Base-by-base conservation (phyloP, 768 basidiomycete species). In the Amanita rimosa region DNA sequence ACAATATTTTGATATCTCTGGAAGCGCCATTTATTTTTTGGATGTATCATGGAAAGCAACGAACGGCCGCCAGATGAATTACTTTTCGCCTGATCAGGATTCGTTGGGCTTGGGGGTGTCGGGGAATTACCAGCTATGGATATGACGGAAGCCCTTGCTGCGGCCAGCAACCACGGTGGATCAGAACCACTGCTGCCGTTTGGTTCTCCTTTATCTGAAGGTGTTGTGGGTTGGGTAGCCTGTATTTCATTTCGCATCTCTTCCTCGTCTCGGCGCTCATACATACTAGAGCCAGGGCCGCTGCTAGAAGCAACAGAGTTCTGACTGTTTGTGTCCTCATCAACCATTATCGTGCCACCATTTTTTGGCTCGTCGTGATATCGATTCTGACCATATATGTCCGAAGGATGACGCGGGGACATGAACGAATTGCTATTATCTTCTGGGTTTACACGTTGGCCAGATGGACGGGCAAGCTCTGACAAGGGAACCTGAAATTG, bases 401-500 rank as follows among this genome's bases (percentile, higher is more conserved):
- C 29, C 24, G 19, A 38, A 21, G 46, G 36, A 16, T 19, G 44
- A 22, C 19, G 19, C 14, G 21, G 38, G 6, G 44, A 37, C 24
- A 48, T 33, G 17, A 42, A 52, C 36, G 41, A 45, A 21, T 14
- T 10, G 10, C 31, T 16, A 13, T 45, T 53, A 29, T 41, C 42
- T 27, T 54, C 47, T 46, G 33, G 41, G 35, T 52, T 36, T 54
- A 60, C 51, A 60, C 58, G 60, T 55, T 27, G 35, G 16, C 24
- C 38, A 16, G 37, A 13, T 7, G 36, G 11, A n/a, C 27, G 36
- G 29, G 17, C 75, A 14, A 82, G 67, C 53, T 81, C 74, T 26
- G 76, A 74, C 40, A 85, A 62, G 46, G 83, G 84, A 16, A 78
- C 62, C 37, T 72, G 60, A 45, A 85, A 81, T 44, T 72, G 67